These are phyloP conservation scores for Gossypium davidsonii DNA, from an alignment of 441 rosid species.

Conservation along the genomic window DNA sequence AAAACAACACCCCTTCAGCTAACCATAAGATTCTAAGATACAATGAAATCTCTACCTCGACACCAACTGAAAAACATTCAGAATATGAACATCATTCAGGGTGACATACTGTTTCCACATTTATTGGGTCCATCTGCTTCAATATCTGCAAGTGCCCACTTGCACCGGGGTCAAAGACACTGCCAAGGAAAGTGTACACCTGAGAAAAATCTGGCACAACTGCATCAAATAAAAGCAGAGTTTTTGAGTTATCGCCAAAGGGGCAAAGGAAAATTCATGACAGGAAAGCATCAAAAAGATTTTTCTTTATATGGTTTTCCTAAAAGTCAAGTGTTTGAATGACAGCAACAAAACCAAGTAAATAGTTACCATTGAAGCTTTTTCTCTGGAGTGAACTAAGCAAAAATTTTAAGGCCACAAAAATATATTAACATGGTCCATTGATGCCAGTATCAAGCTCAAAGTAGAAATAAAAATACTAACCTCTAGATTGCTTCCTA, in stretches of 20 bases:
- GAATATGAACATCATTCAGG: not conserved
- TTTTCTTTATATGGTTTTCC: too few relatives aligned
- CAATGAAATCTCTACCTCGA: not conserved
- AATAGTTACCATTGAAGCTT: too few relatives aligned
- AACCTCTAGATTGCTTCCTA: conserved; percentile 53
- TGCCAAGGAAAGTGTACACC: conserved; percentile 90
- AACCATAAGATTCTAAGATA: not conserved
- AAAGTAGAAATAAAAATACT: conserved; percentile 14
- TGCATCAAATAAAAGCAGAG: conserved; percentile 35
- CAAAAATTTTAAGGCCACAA: too few relatives aligned
- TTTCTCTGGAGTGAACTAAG: too few relatives aligned
- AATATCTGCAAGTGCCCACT: conserved; percentile 67
- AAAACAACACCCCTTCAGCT: conserved; percentile 4
- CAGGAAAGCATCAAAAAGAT: too few relatives aligned
- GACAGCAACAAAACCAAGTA: too few relatives aligned
- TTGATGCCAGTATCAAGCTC: not conserved
- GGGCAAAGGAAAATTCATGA: not conserved
- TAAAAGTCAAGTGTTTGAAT: too few relatives aligned
- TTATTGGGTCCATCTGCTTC: conserved; percentile 87
- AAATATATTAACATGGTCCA: not conserved
- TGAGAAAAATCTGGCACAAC: conserved; percentile 84
- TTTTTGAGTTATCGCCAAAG: not conserved
- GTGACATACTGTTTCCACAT: conserved; percentile 69
- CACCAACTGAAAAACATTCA: not conserved
- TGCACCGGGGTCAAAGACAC: conserved; percentile 50